phyloP scores from a whole-genome alignment of 345 rosid genomes.

The Salix caprea region DNA sequence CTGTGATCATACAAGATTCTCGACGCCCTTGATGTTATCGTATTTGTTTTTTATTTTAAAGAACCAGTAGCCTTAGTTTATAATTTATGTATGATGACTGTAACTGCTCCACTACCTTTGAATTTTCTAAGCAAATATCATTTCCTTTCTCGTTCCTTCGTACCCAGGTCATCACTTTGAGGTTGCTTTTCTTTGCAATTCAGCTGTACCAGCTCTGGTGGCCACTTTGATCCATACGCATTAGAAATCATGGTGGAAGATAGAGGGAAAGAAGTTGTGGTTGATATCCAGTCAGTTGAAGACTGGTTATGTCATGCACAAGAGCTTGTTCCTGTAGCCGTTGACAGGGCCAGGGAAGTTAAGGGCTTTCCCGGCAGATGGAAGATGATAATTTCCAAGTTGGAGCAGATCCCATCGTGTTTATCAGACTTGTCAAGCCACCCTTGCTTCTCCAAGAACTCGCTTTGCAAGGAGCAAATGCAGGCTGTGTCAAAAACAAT shows the following conservation, averaged over 20 bases:
- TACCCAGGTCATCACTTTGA: slow-evolving; percentile 27
- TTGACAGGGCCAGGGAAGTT: slow-evolving; percentile 53
- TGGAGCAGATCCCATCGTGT: slow-evolving; percentile 77
- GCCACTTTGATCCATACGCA: slow-evolving; percentile 27
- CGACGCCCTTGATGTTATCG: slow-evolving; percentile 40
- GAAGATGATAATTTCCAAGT: slow-evolving; percentile 72
- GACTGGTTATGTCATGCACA: slow-evolving; percentile 67
- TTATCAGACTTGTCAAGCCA: slow-evolving; percentile 86
- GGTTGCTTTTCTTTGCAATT: slow-evolving; percentile 22
- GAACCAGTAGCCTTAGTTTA: slow-evolving; percentile 16
- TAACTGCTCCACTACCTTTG: slow-evolving; percentile 65
- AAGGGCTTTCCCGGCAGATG: slow-evolving; percentile 76
- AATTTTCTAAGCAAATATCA: slow-evolving; percentile 30
- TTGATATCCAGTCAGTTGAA: slow-evolving; percentile 46
- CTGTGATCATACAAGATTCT: slow-evolving; percentile 57
- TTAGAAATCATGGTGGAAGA: slow-evolving; percentile 50
- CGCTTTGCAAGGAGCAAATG: slow-evolving; percentile 84
- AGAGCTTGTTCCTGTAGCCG: slow-evolving; percentile 65
- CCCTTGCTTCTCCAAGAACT: slow-evolving; percentile 82
- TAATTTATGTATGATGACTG: slow-evolving; percentile 40
- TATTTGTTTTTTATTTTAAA: slow-evolving; percentile 26
- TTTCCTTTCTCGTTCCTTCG: slow-evolving; percentile 15
- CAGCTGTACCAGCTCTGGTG: slow-evolving; percentile 25
- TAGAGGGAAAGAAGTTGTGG: slow-evolving; percentile 20
- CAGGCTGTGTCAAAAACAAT: slow-evolving; percentile 62